Percentiles rank a stretch among this genome's conserved stretches.
These are phyloP conservation scores for Cymodocea nodosa DNA, from an alignment of 116 monocot genomes.

Conservation along the genomic window DNA sequence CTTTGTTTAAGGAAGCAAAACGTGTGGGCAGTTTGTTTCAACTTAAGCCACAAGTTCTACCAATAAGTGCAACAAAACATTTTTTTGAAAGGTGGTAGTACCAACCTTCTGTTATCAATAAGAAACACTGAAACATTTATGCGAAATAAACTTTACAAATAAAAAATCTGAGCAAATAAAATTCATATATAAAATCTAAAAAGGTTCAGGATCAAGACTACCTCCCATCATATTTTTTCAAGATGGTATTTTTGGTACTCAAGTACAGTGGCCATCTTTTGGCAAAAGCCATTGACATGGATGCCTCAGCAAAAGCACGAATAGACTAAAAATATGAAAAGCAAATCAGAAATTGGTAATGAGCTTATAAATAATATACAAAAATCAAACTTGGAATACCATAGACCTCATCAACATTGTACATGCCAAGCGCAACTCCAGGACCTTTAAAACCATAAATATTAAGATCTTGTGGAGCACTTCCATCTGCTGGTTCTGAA, in stretches of 20 bases:
- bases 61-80: no score
- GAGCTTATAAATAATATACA: background rate
- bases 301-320: conserved; percentile 70
- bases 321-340: conserved; percentile 48
- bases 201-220: conserved; percentile 3
- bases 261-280: conserved; percentile 83
- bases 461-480: conserved; percentile 32
- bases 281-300: conserved; percentile 70
- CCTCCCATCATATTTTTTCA: conserved; percentile 90
- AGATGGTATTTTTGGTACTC: conserved; percentile 90
- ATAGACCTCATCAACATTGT: conserved; percentile 68
- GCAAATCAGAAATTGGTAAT: background rate
- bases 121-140: no score
- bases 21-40: no score
- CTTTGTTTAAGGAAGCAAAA: no score
- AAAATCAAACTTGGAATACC: background rate
- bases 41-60: no score
- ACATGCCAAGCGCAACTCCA: conserved; percentile 73
- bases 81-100: no score
- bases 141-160: no score
- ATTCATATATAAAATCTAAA: background rate
- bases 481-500: conserved; percentile 34
- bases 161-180: no score
- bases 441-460: conserved; percentile 72
- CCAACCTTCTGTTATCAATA: no score